Evolutionary conservation across 352 stramenopile genomes (phyloP), one percentile per base, ranked within the genome.

Genomic region (Phytophthora cajani): DNA sequence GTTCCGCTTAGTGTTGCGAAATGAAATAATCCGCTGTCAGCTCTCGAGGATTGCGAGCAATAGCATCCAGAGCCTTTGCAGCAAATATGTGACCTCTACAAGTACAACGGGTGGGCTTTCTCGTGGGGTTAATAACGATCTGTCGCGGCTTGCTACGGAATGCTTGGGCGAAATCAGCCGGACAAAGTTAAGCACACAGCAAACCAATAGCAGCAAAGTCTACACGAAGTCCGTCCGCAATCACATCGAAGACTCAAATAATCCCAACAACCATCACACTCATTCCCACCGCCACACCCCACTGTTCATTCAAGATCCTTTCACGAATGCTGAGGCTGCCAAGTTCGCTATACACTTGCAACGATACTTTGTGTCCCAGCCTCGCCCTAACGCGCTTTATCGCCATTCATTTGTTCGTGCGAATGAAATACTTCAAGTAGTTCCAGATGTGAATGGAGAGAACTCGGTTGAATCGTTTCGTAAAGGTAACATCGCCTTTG

Each of bases 401-500:
- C 77, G 70, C 2, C 83, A 91, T 32, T 51, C n/a, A 9, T 91
- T 91, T 52, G 59, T 70, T n/a, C 65, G 27, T 38, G 56, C 33
- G 32, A 38, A 10, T 44, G 42, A 32, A 42, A 9, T 44, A 30
- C 1, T 17, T n/a, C 30, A 32, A 42, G 5, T 44, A 30, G 1
- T 17, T n/a, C 30, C 17, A 0, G 58, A 30, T 7, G 33, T 40
- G 0, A 40, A 44, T 23, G 30, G 4, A 38, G 2, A n/a, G 17
- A 49, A 76, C 49, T 2, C 19, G 47, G 6, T 23, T 59, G 17
- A 80, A 67, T 51, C 52, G 19, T 79, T 88, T 49, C 61, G 72
- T 30, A 89, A 88, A 27, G 83, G 83, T 0, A 91, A 91, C 47
- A 86, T 91, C 36, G 50, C 51, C 38, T 90, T 90, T 36, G 66